A percentile compares a stretch with the other conserved stretches of the same genome.
Conservation (phyloP, 169 alveolate genomes). For the Toxoplasma gondii region DNA sequence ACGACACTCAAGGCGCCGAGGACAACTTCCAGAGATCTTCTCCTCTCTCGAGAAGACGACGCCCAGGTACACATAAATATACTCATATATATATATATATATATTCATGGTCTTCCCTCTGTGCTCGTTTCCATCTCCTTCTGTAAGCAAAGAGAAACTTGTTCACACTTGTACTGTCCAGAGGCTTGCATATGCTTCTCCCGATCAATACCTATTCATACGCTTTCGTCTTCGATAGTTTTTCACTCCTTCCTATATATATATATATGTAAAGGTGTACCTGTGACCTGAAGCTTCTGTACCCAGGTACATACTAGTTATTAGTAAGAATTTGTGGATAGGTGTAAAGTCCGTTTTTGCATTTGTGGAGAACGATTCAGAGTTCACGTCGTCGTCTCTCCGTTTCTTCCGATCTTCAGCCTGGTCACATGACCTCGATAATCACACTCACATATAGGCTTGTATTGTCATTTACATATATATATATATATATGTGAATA, state of each 20-base stretch:
- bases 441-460: background rate
- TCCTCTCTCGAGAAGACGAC: constrained; percentile 14
- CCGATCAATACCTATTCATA: background rate
- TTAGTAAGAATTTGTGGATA: too few species aligned
- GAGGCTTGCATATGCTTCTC: background rate
- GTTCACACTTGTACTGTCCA: background rate
- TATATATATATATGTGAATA: background rate
- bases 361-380: too few species aligned
- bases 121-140: too few species aligned
- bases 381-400: background rate
- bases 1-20: background rate
- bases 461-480: background rate
- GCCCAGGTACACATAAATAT: background rate
- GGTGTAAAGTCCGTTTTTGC: too few species aligned
- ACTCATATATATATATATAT: background rate
- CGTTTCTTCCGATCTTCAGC: too few species aligned
- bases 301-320: too few species aligned
- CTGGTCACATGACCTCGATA: background rate
- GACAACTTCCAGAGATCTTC: background rate
- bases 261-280: background rate
- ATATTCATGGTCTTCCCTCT: too few species aligned
- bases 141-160: too few species aligned
- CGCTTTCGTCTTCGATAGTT: background rate
- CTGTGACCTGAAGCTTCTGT: too few species aligned
- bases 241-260: background rate